Evolutionary conservation across 495 filamentous ascomycete genomes (phyloP), one percentile per base, ranked within the genome.

Genomic region (Penicillium ochrochloron): DNA sequence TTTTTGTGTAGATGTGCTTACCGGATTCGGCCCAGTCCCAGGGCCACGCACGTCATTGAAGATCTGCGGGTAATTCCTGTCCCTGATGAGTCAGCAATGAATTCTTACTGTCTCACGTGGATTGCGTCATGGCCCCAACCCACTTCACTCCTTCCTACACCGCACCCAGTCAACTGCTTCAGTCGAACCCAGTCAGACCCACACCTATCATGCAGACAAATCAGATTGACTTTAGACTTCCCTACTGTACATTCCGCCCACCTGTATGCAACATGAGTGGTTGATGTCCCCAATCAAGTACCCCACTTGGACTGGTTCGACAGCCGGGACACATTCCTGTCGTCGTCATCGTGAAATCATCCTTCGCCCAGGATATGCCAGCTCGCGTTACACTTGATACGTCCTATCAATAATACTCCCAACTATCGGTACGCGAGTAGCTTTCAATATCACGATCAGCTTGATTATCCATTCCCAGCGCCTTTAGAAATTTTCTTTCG

Each of bases 291-390:
- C 29, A 17, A 17, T 17, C 41, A 50, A 3, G 41, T 12, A 12
- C 31, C 25, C 46, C 46, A 59, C 57, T 29, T 23, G 11, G 10
- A 17, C 37, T 50, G 34, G 8, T 29, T 14, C 33, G 55, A 54
- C 56, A 53, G 51, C 35, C 57, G 31, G 62, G 59, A 41, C 59
- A 31, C 12, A 54, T 55, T 64, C 55, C 67, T 66, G 59, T 66
- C 64, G 64, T 66, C 67, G 67, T 70, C 67, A 70, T 70, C 67
- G 61, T 70, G 67, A 70, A 70, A 66, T 70, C 67, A 69, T 69
- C 14, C 37, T 50, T 54, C 14, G 29, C 51, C 51, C 27, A 37
- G 34, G 39, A 34, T 15, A 62, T 62, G 50, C 53, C 33, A 11
- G 29, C 11, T 19, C 53, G 29, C 33, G 53, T 37, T 56, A 37